Evolutionary conservation across 176 grass and related monocot genomes (phyloP).

Genomic region (Avena sativa): DNA sequence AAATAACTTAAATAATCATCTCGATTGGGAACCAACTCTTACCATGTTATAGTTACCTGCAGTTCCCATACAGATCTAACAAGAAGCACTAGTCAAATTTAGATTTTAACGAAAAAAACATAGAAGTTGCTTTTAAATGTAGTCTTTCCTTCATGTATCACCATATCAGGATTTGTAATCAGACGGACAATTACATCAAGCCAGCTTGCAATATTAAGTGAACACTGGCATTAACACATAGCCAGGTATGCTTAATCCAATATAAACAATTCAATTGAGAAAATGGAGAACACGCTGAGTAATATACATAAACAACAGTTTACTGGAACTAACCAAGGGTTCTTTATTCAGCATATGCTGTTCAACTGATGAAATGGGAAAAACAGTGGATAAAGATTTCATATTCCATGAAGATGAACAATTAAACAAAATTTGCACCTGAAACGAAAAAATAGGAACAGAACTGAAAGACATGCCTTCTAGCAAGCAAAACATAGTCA

Average conservation of each 20-base stretch:
- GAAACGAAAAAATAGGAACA: conserved; percentile 17
- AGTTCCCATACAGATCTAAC: background rate
- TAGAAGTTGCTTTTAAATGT: background rate
- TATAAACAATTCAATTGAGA: conserved; percentile 21
- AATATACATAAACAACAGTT: conserved; percentile 2
- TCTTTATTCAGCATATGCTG: background rate
- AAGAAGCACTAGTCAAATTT: conserved; percentile 6
- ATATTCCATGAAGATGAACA: background rate
- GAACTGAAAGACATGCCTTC: conserved; percentile 46
- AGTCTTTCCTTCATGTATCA: background rate
- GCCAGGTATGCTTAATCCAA: conserved; percentile 2
- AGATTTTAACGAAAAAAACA: background rate
- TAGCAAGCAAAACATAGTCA: conserved; percentile 71
- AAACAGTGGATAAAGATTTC: background rate
- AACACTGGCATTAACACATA: conserved; percentile 15
- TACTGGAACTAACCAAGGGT: background rate
- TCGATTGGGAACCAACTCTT: background rate
- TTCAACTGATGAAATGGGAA: conserved; percentile 9
- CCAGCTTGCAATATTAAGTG: background rate
- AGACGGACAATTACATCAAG: background rate
- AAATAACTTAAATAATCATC: background rate
- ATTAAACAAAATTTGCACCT: conserved; percentile 9
- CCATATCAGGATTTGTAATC: background rate
- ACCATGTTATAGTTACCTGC: conserved; percentile 14
- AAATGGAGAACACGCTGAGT: background rate